A percentile compares a stretch with the other conserved stretches of the same genome.
Conservation (phyloP, 192 early-diverging fungal genomes). For the Diversispora eburnea region DNA sequence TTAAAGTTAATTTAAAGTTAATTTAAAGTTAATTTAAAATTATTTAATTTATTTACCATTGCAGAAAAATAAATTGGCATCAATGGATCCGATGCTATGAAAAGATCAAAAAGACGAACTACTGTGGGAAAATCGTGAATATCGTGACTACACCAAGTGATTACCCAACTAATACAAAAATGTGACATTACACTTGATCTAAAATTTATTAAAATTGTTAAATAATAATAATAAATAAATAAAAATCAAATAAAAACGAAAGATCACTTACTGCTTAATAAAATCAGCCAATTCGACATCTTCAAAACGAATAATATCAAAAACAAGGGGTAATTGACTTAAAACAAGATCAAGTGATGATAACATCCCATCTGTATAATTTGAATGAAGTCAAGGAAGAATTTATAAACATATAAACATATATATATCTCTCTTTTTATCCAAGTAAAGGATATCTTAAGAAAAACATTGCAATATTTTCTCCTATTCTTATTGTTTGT, state of each 20-base stretch:
- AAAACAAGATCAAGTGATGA: conserved; percentile 48
- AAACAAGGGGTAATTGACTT: conserved; percentile 40
- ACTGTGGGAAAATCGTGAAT: conserved; percentile 42
- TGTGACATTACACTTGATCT: conserved; percentile 49
- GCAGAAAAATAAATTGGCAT: conserved; percentile 16
- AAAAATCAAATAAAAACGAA: too few species aligned
- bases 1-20: neutral
- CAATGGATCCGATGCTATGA: conserved; percentile 35
- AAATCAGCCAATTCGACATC: conserved; percentile 44
- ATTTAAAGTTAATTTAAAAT: neutral
- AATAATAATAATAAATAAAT: too few species aligned
- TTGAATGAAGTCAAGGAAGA: neutral
- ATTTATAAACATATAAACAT: neutral
- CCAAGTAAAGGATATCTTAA: conserved; percentile 47
- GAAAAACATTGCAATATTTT: conserved; percentile 48
- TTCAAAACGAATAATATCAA: conserved; percentile 39
- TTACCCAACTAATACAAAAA: conserved; percentile 56
- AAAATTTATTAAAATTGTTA: too few species aligned
- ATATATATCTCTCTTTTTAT: neutral
- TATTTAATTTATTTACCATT: conserved; percentile 1
- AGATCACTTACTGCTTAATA: neutral
- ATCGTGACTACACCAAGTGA: conserved; percentile 61
- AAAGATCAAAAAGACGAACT: conserved; percentile 49
- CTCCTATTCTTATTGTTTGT: conserved; percentile 37
- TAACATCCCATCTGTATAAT: conserved; percentile 47